Base-by-base conservation (phyloP, 805 yeast genomes). In the Metschnikowia santaceciliae region DNA sequence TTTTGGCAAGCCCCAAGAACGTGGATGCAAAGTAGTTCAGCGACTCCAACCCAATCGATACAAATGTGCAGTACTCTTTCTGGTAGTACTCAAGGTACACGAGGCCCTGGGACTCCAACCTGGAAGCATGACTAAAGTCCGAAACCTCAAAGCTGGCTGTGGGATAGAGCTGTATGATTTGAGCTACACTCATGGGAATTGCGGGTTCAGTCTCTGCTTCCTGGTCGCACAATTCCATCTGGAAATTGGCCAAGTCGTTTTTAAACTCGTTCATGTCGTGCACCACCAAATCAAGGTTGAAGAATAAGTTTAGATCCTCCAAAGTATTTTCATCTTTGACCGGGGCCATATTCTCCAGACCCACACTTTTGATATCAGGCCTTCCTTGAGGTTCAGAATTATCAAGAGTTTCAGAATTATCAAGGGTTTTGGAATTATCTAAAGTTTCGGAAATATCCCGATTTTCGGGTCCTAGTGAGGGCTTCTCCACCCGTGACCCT, bases 1-100 rank as follows among this genome's bases (percentile, higher is more conserved):
- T 30, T 22, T 54, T 45, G 3, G 62, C 62, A 1, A 54, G 49
- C 20, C 54, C 46, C 34, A 60, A 43, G 34, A 60, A 60, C 13
- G 64, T 60, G 40, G 56, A 56, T 43, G 58, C 48, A 33, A 60
- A 59, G 47, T 60, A 59, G 49, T 60, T 58, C 58, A 55, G 61
- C 44, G 54, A 40, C 19, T 48, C 54, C 26, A 45, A 37, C 8
- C 62, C 64, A 23, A 59, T 51, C 13, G 58, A 48, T 22, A 60
- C 51, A 22, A 58, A 55, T 19, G 51, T 32, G 44, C 61, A 51
- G 52, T 57, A 60, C 42, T 48, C 53, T 39, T 51, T 55, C 15
- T 57, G 47, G 50, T 59, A 60, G 46, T 51, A 54, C 35, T 59
- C 57, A 26, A 60, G 47, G 48, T 48, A 60, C 10, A 38, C 32